Evolutionary conservation across 495 filamentous ascomycete genomes (phyloP), one percentile per base, ranked within the genome.

Genomic region (Terfezia claveryi): DNA sequence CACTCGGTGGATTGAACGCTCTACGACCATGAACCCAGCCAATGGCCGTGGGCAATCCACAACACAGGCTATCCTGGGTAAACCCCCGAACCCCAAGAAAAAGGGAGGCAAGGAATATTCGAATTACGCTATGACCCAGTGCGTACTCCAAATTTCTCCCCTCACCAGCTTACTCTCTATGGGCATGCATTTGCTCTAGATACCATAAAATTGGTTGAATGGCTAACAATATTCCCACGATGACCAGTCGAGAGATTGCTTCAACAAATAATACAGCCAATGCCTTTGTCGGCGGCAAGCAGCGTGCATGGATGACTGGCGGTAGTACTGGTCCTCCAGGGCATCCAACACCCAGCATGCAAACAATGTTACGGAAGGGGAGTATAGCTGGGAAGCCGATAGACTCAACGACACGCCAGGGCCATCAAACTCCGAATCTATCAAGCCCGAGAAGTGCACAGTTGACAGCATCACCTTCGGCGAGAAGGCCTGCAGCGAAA

Each of bases 221-320:
- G 27, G 27, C 27, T 32, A 32, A 32, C 27, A 32, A 32, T 32
- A 32, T 32, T 7, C 27, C 27, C 27, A 32, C 27, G 4, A 7
- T 32, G 7, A 32, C 37, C 20, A 64, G 57, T 44, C 61, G 58
- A 11, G 74, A 78, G 57, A 69, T 83, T 55, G 75, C 74, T 37
- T 70, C 72, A 4, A 80, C 80, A 14, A 91, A 88, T 67, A 77
- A 78, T 50, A 87, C 84, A 12, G 69, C 78, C 53, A 78, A 72
- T 58, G 65, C 74, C 38, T 82, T 85, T 67, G 69, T 85, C 54
- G 79, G 81, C 44, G 73, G 77, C 49, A 70, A 70, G 56, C 77
- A 77, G 63, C 80, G 73, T 60, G 70, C 77, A 62, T 88, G 85
- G 85, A 81, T 87, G 74, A 64, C 32, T 32, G 27, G 27, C 7